Conservation (phyloP, 805 yeast genomes). For the Schwanniomyces occidentalis region DNA sequence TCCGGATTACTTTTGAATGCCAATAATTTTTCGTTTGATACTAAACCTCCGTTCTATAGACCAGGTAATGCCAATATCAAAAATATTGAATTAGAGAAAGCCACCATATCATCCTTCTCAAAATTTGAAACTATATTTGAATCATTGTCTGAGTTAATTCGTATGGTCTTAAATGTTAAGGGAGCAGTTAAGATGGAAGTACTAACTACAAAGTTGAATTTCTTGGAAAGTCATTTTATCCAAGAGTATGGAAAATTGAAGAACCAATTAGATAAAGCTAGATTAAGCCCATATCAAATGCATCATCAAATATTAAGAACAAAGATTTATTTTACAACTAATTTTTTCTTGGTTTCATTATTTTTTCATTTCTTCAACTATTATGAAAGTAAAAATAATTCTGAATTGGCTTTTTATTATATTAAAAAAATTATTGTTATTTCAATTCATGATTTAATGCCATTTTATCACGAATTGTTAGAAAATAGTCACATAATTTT, state of each 20-base stretch:
- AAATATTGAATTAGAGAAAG: slow-evolving; percentile 32
- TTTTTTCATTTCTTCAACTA: slow-evolving; percentile 25
- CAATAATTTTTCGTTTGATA: slow-evolving; percentile 22
- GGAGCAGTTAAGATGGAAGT: slow-evolving; percentile 15
- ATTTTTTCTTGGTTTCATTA: slow-evolving; percentile 20
- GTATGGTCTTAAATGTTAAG: slow-evolving; percentile 16
- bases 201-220: slow-evolving; percentile 12
- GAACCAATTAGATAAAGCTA: neutral
- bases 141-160: slow-evolving; percentile 12
- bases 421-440: slow-evolving; percentile 24
- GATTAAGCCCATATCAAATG: slow-evolving; percentile 1
- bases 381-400: slow-evolving; percentile 23
- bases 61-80: slow-evolving; percentile 30
- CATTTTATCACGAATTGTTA: slow-evolving; percentile 15
- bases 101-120: slow-evolving; percentile 16
- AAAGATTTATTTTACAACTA: slow-evolving; percentile 19
- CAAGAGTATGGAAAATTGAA: slow-evolving; percentile 7
- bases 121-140: slow-evolving; percentile 11
- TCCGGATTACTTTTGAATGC: slow-evolving; percentile 25
- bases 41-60: slow-evolving; percentile 18
- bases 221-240: slow-evolving; percentile 12
- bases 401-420: slow-evolving; percentile 24
- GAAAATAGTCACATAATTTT: slow-evolving; percentile 9
- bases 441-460: slow-evolving; percentile 20
- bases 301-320: slow-evolving; percentile 10